Conservation (phyloP, 2,329 filamentous ascomycete species). For the Exserohilum rostratum region DNA sequence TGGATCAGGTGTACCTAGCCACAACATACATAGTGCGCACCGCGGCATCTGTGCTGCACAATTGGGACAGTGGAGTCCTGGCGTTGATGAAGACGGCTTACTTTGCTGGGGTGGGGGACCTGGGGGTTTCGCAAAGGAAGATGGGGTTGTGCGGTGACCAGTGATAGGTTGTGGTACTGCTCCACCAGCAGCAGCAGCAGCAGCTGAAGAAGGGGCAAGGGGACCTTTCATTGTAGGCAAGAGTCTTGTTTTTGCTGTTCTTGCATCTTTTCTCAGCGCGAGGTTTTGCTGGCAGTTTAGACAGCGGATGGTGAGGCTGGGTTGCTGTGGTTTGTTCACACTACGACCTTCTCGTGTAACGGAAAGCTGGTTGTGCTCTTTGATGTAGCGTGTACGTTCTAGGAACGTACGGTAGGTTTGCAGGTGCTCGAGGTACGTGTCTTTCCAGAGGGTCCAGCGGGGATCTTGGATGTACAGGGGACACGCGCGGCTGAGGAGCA, state of each 20-base stretch:
- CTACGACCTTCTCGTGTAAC: constrained; percentile 66
- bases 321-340: constrained; percentile 66
- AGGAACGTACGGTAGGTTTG: constrained; percentile 73
- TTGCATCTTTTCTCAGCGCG: constrained; percentile 46
- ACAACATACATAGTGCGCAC: constrained; percentile 66
- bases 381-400: constrained; percentile 77
- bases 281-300: constrained; percentile 71
- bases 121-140: not conserved
- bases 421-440: constrained; percentile 74
- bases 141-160: not conserved
- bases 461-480: constrained; percentile 79
- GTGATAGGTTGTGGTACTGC: not conserved
- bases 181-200: not conserved
- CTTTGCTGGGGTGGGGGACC: constrained; percentile 2
- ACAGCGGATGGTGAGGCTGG: constrained; percentile 76
- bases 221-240: constrained; percentile 17
- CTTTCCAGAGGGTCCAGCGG: constrained; percentile 77
- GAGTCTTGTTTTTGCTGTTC: constrained; percentile 23
- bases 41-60: constrained; percentile 68
- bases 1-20: constrained; percentile 65
- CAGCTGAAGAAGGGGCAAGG: not conserved
- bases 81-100: constrained; percentile 24
- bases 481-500: constrained; percentile 74
- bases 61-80: constrained; percentile 63
- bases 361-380: constrained; percentile 74